phyloP scores from a whole-genome alignment of 23 red algal genomes.

The Gracilaria domingensis region DNA sequence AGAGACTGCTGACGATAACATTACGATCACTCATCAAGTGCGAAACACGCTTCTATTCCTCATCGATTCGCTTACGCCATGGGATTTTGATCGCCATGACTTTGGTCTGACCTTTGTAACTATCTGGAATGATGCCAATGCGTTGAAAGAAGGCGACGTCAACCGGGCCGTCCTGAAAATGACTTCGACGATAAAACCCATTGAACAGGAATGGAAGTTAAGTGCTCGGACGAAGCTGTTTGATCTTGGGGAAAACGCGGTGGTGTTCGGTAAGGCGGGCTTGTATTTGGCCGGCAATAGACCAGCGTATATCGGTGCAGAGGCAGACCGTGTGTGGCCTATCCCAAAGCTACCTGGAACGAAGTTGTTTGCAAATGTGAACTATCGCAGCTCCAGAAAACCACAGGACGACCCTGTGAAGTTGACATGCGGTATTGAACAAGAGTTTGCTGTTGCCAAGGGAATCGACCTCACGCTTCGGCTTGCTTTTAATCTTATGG shows the following conservation, averaged over 20 bases:
- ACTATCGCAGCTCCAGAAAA: conserved; percentile 65
- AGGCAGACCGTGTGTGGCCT: conserved; percentile 59
- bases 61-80: conserved; percentile 57
- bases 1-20: neutral
- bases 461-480: conserved; percentile 51
- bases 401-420: conserved; percentile 36
- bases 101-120: conserved; percentile 62
- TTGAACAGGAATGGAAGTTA: conserved; percentile 73
- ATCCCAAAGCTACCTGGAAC: conserved; percentile 44
- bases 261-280: conserved; percentile 74
- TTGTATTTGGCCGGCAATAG: conserved; percentile 65
- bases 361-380: conserved; percentile 59
- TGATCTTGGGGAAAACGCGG: conserved; percentile 37
- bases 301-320: conserved; percentile 62
- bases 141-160: neutral
- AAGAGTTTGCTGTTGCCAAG: conserved; percentile 61
- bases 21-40: neutral
- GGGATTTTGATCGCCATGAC: conserved; percentile 79
- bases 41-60: conserved; percentile 13
- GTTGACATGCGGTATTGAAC: conserved; percentile 55
- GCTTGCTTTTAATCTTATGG: conserved; percentile 21
- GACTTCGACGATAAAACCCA: conserved; percentile 67
- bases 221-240: conserved; percentile 51
- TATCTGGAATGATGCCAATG: conserved; percentile 42
- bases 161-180: conserved; percentile 28